Conservation (phyloP, 768 basidiomycete genomes). For the Coprinopsis marcescibilis region DNA sequence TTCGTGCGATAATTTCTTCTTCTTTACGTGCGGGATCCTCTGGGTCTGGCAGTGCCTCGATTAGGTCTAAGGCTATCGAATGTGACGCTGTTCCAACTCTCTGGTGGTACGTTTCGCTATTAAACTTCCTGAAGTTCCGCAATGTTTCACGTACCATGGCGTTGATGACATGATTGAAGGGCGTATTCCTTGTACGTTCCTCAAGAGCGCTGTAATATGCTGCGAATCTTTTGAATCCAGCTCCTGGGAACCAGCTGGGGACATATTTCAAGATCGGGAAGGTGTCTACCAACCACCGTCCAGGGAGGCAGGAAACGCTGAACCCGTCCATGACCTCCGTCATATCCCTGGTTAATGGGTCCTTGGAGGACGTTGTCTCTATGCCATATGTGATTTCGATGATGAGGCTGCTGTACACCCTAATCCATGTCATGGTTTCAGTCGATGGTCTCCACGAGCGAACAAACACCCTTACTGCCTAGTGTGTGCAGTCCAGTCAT, state of each 20-base stretch:
- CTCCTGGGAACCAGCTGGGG: conserved; percentile 45
- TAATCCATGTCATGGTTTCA: background rate
- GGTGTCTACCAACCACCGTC: conserved; percentile 17
- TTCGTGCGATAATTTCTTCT: conserved; percentile 16
- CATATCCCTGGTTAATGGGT: conserved; percentile 10
- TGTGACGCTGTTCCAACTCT: conserved; percentile 14
- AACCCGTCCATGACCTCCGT: conserved; percentile 1
- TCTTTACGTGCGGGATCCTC: conserved; percentile 12
- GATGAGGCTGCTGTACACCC: conserved; percentile 2
- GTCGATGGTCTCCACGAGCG: background rate
- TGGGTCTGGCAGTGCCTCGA: conserved; percentile 15
- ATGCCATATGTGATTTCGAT: conserved; percentile 10
- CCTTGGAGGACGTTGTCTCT: background rate
- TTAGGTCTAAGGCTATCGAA: conserved; percentile 15
- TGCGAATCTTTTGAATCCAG: conserved; percentile 38
- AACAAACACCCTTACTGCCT: background rate
- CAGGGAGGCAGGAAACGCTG: background rate
- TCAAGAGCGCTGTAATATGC: conserved; percentile 19
- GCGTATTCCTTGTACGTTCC: background rate
- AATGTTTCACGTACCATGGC: too few relatives aligned
- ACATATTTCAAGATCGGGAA: conserved; percentile 30
- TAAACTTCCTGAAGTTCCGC: too few relatives aligned
- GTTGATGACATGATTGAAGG: too few relatives aligned
- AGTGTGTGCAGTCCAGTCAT: background rate
- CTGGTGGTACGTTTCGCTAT: too few relatives aligned